phyloP scores from a whole-genome alignment of 1,284 basidiomycete species.

The Heterobasidion annosum region DNA sequence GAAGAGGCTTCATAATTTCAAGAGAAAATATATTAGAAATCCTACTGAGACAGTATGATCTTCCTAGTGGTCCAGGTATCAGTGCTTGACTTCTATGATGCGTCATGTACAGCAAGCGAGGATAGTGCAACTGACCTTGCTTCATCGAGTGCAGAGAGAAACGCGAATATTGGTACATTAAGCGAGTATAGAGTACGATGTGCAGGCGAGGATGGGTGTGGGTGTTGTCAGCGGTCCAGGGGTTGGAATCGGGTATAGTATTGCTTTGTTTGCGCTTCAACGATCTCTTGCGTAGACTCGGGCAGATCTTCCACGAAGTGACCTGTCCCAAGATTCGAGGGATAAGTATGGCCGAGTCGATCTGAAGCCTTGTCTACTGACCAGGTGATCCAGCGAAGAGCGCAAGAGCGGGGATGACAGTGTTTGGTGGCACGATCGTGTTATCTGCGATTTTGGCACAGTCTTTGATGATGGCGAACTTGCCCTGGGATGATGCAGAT shows the following conservation, averaged over 20 bases:
- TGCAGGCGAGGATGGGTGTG: not conserved
- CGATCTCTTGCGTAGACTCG: conserved; percentile 63
- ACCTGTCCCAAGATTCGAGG: conserved; percentile 35
- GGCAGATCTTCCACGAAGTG: conserved; percentile 78
- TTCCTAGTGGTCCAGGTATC: not conserved
- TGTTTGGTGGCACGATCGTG: conserved; percentile 86
- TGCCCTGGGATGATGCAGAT: conserved; percentile 56
- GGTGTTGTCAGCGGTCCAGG: conserved; percentile 5
- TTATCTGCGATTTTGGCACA: conserved; percentile 84
- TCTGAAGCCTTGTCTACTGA: conserved; percentile 21
- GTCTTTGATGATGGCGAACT: conserved; percentile 96
- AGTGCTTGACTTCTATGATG: conserved; percentile 1
- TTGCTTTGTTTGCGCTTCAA: conserved; percentile 57
- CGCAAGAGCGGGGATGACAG: conserved; percentile 84
- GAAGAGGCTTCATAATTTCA: too few relatives aligned
- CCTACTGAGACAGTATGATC: not conserved
- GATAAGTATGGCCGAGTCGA: not conserved
- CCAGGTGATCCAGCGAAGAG: conserved; percentile 89
- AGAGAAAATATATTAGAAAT: too few relatives aligned
- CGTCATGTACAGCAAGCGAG: not conserved
- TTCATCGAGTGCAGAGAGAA: not conserved
- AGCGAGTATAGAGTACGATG: not conserved
- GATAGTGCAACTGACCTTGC: not conserved
- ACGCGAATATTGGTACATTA: not conserved
- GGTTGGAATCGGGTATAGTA: conserved; percentile 57